Base-by-base conservation (phyloP, 1,139 yeast species). In the Starmera stellimalicola region DNA sequence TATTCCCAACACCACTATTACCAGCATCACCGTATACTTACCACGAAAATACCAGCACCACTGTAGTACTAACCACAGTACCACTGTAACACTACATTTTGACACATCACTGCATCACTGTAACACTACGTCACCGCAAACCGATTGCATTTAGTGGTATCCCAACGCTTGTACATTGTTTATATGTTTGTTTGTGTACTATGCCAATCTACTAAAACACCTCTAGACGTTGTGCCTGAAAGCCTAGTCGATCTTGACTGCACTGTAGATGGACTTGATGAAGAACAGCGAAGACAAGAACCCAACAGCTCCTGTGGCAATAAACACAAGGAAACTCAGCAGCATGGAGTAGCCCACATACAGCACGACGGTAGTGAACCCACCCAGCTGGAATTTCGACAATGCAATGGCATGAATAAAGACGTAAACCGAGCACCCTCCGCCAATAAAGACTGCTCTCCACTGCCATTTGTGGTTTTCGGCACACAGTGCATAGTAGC, bases 381-480 rank as follows among this genome's bases (percentile, higher is more conserved):
- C 94, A 24, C 80, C 82, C 31, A 91, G 63, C 35, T 65, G 65
- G 39, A 82, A 77, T 40, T 74, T 75, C 17, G 87, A 73, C 48
- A 91, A 70, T 44, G 82, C 64, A 41, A 87, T 63, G 4, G 96
- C 78, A 58, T 91, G 95, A 36, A 85, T 50, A 58, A 87, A 85
- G 27, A 88, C 81, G 56, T 88, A 93, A 37, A 80, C 50, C 1
- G 94, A 70, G 57, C 94, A 80, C 18, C 96, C 94, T 33, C 95
- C 97, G 19, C 95, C 93, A 39, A 87, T 70, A 50, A 80, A 71
- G 49, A 88, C 68, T 8, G 95, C 75, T 56, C 88, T 77, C 98
- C 98, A 91, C 54, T 87, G 96, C 99, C 99, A 91, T 57, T 77
- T 76, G 65, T 93, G 88, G 58, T 91, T 84, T 55, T 91, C 98